Evolutionary conservation across 805 yeast species (phyloP).

Genomic region (Spathaspora sp.): DNA sequence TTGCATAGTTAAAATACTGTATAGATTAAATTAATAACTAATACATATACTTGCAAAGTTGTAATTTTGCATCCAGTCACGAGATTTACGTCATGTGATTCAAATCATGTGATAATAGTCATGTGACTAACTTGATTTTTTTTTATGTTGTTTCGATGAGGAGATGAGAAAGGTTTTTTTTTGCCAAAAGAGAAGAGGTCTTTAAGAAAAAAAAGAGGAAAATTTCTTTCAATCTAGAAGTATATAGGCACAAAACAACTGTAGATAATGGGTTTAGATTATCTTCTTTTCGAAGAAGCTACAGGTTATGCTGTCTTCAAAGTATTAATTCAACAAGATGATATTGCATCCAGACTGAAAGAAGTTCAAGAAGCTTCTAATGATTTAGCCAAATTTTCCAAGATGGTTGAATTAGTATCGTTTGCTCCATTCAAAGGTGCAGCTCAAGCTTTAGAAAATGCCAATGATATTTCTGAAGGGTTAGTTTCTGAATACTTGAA

Average conservation of each 20-base stretch:
- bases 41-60: no score
- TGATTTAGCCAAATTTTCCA: conserved; percentile 84
- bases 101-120: neutral
- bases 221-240: neutral
- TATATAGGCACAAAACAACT: neutral
- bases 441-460: conserved; percentile 97
- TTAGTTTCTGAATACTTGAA: conserved; percentile 89
- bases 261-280: conserved; percentile 73
- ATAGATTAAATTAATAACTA: neutral
- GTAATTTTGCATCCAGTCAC: neutral
- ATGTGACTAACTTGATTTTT: no score
- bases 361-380: conserved; percentile 91
- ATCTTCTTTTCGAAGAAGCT: conserved; percentile 94
- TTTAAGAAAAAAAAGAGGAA: neutral
- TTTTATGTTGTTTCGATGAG: neutral
- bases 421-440: conserved; percentile 99
- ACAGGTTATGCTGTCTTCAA: conserved; percentile 97
- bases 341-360: conserved; percentile 82
- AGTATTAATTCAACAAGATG: conserved; percentile 90
- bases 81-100: neutral
- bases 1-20: conserved; percentile 42
- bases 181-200: neutral
- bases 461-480: conserved; percentile 97
- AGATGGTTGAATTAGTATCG: conserved; percentile 87
- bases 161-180: conserved; percentile 3